Evolutionary conservation across 768 basidiomycete genomes (phyloP), one percentile per base, ranked within the genome.

Genomic region (Suillus alpinus): DNA sequence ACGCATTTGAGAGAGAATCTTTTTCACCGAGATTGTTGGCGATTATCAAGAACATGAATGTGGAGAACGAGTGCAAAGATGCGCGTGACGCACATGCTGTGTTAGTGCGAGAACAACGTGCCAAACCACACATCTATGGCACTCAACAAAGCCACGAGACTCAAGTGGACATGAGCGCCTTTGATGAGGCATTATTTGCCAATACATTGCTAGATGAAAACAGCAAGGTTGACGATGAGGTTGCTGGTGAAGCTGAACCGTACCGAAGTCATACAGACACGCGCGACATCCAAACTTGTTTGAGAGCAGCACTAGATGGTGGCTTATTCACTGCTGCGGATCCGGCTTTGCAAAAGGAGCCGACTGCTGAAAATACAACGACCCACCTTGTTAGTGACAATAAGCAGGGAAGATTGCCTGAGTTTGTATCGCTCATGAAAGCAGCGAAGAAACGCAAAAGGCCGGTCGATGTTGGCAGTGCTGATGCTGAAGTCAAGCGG

Each of bases 171-270:
- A 41, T 41, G 6, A 18, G 18, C 8, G 40, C 40, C 0, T 41
- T 41, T 41, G 40, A 41, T 41, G 18, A 41, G 5, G 40, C 40
- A 3, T 41, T 41, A 3, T 18, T 18, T 18, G 40, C 18, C 3
- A 16, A 41, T 8, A 7, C 7, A 8, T 2, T 8, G 3, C 4
- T 41, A 18, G 18, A 41, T 41, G 18, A 18, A 9, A 12, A 3
- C 0, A 16, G 18, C 0, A 12, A 3, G 13, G 13, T 0, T 13
- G 13, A 13, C 3, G 12, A 12, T 37, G 37, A 4, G 2, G 1
- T 13, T 4, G 3, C 4, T 13, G 13, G 3, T 13, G 13, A 14
- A 37, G 12, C 12, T 2, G 13, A 13, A 13, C 13, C 12, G 0
- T 4, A 1, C 5, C 13, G 0, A 6, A 39, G 4, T 6, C 13